These are phyloP conservation scores for Quillaja saponaria DNA, from an alignment of 306 rosid species.

Conservation along the genomic window DNA sequence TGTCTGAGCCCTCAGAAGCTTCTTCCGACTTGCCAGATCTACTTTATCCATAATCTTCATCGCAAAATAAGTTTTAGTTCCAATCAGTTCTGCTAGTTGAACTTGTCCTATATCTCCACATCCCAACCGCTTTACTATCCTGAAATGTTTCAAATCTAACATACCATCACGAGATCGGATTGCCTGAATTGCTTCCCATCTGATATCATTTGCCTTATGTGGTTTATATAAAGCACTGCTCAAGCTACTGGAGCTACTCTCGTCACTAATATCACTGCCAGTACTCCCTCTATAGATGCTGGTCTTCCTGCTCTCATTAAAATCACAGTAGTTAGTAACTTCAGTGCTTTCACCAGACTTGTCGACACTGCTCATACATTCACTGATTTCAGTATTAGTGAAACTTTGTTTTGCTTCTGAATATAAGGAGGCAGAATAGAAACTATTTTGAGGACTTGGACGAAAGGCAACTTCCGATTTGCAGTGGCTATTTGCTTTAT, in stretches of 20 bases:
- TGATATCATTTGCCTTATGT: slow-evolving; percentile 75
- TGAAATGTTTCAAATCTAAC: slow-evolving; percentile 77
- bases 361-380: slow-evolving; percentile 65
- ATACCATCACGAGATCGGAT: slow-evolving; percentile 64
- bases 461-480: slow-evolving; percentile 47
- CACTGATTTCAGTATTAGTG: slow-evolving; percentile 71
- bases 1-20: slow-evolving; percentile 83
- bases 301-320: slow-evolving; percentile 77
- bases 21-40: slow-evolving; percentile 74
- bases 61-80: slow-evolving; percentile 84
- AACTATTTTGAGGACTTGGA: slow-evolving; percentile 80
- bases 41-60: slow-evolving; percentile 95
- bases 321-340: slow-evolving; percentile 53
- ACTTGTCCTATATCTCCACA: slow-evolving; percentile 95
- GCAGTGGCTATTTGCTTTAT: slow-evolving; percentile 39
- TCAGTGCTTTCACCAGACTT: slow-evolving; percentile 67
- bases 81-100: slow-evolving; percentile 74
- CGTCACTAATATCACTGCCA: slow-evolving; percentile 85
- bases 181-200: slow-evolving; percentile 96
- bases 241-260: slow-evolving; percentile 78
- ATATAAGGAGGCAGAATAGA: slow-evolving; percentile 67
- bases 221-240: slow-evolving; percentile 81
- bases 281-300: slow-evolving; percentile 87
- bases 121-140: slow-evolving; percentile 73
- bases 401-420: slow-evolving; percentile 87